Evolutionary conservation across 2,329 filamentous ascomycete species (phyloP), one percentile per base, ranked within the genome.

Genomic region (Verticillium nubilum): DNA sequence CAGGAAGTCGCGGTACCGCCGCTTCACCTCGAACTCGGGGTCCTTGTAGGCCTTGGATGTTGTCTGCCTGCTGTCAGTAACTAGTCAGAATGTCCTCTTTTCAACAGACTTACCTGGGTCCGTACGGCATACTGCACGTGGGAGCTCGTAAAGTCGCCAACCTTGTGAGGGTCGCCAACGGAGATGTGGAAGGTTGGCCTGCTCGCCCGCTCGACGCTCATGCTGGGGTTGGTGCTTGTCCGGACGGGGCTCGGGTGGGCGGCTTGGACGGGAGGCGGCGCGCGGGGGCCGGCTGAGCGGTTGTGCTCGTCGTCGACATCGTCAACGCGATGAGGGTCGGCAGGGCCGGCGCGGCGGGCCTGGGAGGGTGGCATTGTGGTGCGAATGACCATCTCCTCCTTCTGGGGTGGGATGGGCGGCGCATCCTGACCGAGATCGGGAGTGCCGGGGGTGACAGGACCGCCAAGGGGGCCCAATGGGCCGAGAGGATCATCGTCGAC

Each of bases 101-200:
- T 61, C 9, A 29, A 56, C 17, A 35, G 12, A 27, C 66, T 62
- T 81, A 95, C 91, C 86, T 90, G 95, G 60, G 95, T 99, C 69
- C 90, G 85, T 64, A 99, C 95, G 68, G 92, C 92, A 76, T 99
- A 99, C 54, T 98, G 95, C 64, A 97, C 99, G 74, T 99, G 95
- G 64, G 93, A 97, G 74, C 91, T 97, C 9, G 95, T 97, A 72
- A 98, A 76, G 75, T 98, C 95, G 61, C 95, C 95, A 66, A 99
- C 94, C 78, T 98, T 99, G 76, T 97, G 93, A 59, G 95, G 95
- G 76, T 99, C 95, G 60, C 95, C 95, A 25, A 99, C 95, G 2
- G 84, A 87, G 68, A 99, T 98, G 56, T 91, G 80, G 74, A 98
- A 99, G 50, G 80, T 89, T 5, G 95, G 95, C 75, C 97, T 96